These are phyloP conservation scores for Nakazawaea peltata DNA, from an alignment of 805 yeast genomes.

Conservation along the genomic window DNA sequence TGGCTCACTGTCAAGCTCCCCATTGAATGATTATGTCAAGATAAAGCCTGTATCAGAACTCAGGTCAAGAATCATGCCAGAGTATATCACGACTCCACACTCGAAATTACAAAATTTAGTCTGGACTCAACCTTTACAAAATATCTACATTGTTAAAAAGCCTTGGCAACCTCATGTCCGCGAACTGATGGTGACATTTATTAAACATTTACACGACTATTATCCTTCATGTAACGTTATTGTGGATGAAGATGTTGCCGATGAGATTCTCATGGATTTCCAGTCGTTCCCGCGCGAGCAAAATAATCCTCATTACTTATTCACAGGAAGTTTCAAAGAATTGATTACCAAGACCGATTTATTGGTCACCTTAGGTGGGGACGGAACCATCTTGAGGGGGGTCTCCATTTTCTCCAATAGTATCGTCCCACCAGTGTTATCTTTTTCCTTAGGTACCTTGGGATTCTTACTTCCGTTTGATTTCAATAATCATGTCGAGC, in stretches of 20 bases:
- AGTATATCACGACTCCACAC: conserved; percentile 44
- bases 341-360: conserved; percentile 66
- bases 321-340: conserved; percentile 50
- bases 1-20: conserved; percentile 3
- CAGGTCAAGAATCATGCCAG: conserved; percentile 28
- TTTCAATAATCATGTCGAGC: conserved; percentile 47
- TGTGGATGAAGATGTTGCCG: conserved; percentile 67
- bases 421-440: conserved; percentile 79
- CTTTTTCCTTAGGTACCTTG: conserved; percentile 84
- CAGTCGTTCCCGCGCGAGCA: conserved; percentile 14
- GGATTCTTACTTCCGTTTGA: conserved; percentile 89
- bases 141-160: conserved; percentile 76
- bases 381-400: conserved; percentile 85
- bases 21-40: conserved; percentile 8
- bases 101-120: conserved; percentile 54
- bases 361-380: conserved; percentile 90
- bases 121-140: conserved; percentile 70
- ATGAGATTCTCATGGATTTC: conserved; percentile 40
- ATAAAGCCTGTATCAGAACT: conserved; percentile 7
- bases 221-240: conserved; percentile 73
- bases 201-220: conserved; percentile 46
- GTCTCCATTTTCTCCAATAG: conserved; percentile 68
- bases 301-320: conserved; percentile 31
- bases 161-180: conserved; percentile 67
- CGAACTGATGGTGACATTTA: conserved; percentile 57